phyloP scores from a whole-genome alignment of 75 land plant species.

The Pseudotsuga menziesii region DNA sequence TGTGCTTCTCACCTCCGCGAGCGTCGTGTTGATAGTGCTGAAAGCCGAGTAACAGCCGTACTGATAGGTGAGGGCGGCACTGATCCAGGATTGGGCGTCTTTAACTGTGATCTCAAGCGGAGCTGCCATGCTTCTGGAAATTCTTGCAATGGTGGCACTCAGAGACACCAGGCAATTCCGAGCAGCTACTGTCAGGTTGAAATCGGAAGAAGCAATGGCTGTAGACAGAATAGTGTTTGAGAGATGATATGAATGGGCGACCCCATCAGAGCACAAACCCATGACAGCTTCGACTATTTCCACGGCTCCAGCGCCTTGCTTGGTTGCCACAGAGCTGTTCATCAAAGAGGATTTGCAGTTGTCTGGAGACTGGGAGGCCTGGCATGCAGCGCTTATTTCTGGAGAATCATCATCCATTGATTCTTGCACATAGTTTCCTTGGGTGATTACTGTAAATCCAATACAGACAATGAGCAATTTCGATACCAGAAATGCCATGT shows the following conservation, averaged over 20 bases:
- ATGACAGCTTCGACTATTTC: background rate
- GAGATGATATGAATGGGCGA: background rate
- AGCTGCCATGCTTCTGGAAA: constrained; percentile 1
- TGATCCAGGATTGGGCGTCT: constrained; percentile 52
- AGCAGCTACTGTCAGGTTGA: constrained; percentile 26
- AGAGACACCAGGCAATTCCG: constrained; percentile 29
- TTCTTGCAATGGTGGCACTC: constrained; percentile 9
- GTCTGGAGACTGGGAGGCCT: background rate
- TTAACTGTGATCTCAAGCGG: constrained; percentile 4
- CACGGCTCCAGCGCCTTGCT: background rate
- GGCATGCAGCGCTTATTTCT: constrained; percentile 1
- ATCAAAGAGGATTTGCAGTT: background rate
- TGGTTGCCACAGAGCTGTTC: background rate
- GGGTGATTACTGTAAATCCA: too few species aligned
- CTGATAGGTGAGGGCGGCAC: constrained; percentile 56
- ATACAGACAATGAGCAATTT: too few species aligned
- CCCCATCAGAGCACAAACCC: background rate
- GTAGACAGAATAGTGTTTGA: constrained; percentile 14
- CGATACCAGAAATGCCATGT: too few species aligned
- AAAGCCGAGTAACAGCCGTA: constrained; percentile 53
- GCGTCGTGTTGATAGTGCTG: constrained; percentile 29
- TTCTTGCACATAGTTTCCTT: too few species aligned
- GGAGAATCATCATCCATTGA: background rate
- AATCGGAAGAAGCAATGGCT: constrained; percentile 6
- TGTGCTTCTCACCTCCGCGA: background rate